Evolutionary conservation across 2,329 filamentous ascomycete species (phyloP), one percentile per base, ranked within the genome.

Genomic region (Epichloe aotearoae): DNA sequence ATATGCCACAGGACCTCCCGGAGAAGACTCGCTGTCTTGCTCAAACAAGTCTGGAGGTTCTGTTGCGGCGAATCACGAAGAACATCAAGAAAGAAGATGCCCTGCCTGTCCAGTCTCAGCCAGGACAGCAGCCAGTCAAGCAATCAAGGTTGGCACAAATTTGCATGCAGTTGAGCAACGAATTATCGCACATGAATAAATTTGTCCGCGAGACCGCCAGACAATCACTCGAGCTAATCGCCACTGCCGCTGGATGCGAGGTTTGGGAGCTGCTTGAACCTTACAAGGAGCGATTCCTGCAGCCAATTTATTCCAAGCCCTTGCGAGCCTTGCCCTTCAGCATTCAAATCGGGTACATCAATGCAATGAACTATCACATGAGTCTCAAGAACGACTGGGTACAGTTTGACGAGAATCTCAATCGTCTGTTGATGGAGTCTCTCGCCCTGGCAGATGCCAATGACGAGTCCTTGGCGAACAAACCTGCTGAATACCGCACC

Each of bases 331-430:
- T 99, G 54, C 93, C 93, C 0, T 98, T 98, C 62, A 78, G 88
- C 5, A 91, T 88, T 3, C 94, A 98, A 69, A 98, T 98, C 58
- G 94, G 93, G 4, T 97, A 95, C 62, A 96, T 99, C 58, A 94
- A 98, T 64, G 93, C 93, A 1, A 89, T 98, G 62, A 95, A 88
- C 0, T 98, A 94, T 66, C 94, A 94, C 62, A 79, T 99, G 71
- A 84, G 84, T 51, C 75, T 98, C 46, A 91, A 94, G 64, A 82
- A 84, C 46, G 86, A 93, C 56, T 91, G 96, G 61, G 82, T 98
- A 26, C 81, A 84, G 7, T 95, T 97, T 64, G 93, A 96, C 57
- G 91, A 97, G 47, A 83, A 90, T 55, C 75, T 97, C 26, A 95
- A 93, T 57, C 80, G 93, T 43, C 73, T 98, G 41, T 76, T 98